Conservation (phyloP, 495 filamentous ascomycete species). For the Penicillium daleae region DNA sequence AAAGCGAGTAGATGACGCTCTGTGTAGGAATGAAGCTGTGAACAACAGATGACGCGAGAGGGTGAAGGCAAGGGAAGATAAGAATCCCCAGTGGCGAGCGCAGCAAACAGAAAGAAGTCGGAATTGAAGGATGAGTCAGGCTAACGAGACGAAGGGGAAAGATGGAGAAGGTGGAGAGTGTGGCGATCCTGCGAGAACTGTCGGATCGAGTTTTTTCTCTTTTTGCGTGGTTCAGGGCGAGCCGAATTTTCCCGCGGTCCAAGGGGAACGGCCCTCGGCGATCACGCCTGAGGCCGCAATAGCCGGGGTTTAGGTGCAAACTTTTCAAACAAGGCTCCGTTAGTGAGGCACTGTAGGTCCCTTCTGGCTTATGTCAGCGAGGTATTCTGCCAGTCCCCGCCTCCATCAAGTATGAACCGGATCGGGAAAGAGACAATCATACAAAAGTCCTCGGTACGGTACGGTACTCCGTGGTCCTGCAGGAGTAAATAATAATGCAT, state of each 20-base stretch:
- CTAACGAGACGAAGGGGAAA: slow-evolving; percentile 1
- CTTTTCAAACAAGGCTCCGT: too few species aligned
- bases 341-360: too few species aligned
- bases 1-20: too few species aligned
- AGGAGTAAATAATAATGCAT: background rate
- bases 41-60: background rate
- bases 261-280: slow-evolving; percentile 15
- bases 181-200: slow-evolving; percentile 29
- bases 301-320: background rate
- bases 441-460: too few species aligned
- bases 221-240: slow-evolving; percentile 30
- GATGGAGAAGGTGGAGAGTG: slow-evolving; percentile 24
- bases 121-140: slow-evolving; percentile 15
- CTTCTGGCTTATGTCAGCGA: background rate
- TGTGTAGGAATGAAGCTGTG: too few species aligned
- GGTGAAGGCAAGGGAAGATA: background rate
- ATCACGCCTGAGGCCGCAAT: slow-evolving; percentile 7
- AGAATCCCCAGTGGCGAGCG: slow-evolving; percentile 3
- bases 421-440: too few species aligned
- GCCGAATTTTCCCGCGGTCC: slow-evolving; percentile 26
- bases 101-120: background rate
- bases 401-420: too few species aligned
- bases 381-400: background rate
- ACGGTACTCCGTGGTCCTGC: background rate
- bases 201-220: slow-evolving; percentile 25